Percentiles rank a stretch among this genome's conserved stretches.
These are phyloP conservation scores for Fusarium sp. DNA, from an alignment of 2,329 filamentous ascomycete genomes.

Conservation along the genomic window DNA sequence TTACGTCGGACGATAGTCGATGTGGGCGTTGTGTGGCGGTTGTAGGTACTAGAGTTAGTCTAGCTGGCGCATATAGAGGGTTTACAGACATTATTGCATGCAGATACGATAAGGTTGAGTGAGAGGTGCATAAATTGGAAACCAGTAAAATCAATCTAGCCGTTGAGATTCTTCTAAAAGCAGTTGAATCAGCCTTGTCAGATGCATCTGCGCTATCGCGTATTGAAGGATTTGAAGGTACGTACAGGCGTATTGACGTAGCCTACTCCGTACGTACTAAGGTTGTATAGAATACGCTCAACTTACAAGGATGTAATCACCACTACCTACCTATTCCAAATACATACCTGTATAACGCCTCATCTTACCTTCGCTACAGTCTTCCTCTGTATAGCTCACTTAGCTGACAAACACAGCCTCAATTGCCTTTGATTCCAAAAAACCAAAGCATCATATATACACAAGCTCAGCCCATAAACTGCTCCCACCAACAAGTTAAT, in stretches of 20 bases:
- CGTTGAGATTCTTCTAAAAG: background rate
- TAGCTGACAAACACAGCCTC: background rate
- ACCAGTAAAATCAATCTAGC: background rate
- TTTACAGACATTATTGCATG: background rate
- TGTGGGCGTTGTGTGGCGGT: background rate
- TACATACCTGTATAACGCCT: background rate
- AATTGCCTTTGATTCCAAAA: background rate
- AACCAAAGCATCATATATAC: background rate
- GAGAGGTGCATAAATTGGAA: background rate
- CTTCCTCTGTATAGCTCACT: background rate
- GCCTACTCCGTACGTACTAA: too few species aligned
- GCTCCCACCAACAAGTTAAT: background rate
- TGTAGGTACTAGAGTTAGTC: background rate
- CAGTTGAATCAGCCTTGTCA: background rate
- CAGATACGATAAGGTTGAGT: background rate
- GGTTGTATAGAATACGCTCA: background rate
- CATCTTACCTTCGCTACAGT: too few species aligned
- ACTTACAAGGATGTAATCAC: too few species aligned
- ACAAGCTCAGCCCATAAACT: constrained; percentile 5
- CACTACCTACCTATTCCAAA: constrained; percentile 4
- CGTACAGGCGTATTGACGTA: background rate
- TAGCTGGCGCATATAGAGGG: constrained; percentile 4
- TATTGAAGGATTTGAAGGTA: background rate
- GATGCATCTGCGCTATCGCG: background rate
- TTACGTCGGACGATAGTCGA: background rate